Percentiles rank a stretch among this genome's conserved stretches.
phyloP scores from a whole-genome alignment of 2,329 filamentous ascomycete genomes.

The Anisogramma anomala region DNA sequence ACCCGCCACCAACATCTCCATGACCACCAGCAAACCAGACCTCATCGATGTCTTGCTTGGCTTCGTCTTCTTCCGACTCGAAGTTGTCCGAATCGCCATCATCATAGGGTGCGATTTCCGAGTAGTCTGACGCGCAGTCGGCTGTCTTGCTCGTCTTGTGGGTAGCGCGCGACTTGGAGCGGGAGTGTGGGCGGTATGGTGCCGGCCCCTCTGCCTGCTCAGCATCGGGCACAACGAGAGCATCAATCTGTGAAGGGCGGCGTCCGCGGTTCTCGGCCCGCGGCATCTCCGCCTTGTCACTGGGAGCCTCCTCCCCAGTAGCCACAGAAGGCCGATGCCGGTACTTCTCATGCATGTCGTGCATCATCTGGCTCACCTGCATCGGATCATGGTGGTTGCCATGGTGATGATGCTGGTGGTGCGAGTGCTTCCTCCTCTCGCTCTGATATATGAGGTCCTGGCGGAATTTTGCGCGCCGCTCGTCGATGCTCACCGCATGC shows the following conservation, averaged over 20 bases:
- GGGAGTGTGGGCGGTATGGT: slow-evolving; percentile 32
- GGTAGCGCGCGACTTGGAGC: slow-evolving; percentile 16
- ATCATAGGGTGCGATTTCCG: slow-evolving; percentile 20
- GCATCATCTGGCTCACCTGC: slow-evolving; percentile 14
- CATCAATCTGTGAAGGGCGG: neutral
- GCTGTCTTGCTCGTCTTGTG: slow-evolving; percentile 19
- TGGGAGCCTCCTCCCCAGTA: neutral
- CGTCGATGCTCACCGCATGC: slow-evolving; percentile 60
- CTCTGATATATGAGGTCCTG: slow-evolving; percentile 56
- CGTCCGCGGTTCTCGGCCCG: slow-evolving; percentile 11
- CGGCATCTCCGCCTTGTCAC: neutral
- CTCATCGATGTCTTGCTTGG: slow-evolving; percentile 63
- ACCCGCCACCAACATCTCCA: slow-evolving; percentile 68
- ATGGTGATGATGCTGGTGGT: slow-evolving; percentile 16
- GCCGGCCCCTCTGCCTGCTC: slow-evolving; percentile 19
- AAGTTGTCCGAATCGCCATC: slow-evolving; percentile 23
- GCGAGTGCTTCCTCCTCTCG: slow-evolving; percentile 13
- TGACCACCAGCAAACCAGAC: slow-evolving; percentile 74
- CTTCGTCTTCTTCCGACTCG: slow-evolving; percentile 32
- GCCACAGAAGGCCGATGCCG: slow-evolving; percentile 15
- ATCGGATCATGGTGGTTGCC: neutral
- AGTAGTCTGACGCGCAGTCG: slow-evolving; percentile 22
- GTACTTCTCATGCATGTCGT: slow-evolving; percentile 27
- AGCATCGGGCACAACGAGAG: slow-evolving; percentile 1
- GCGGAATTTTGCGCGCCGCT: slow-evolving; percentile 59